Conservation (phyloP, 2,329 filamentous ascomycete species). For the Decorospora gaudefroyi region DNA sequence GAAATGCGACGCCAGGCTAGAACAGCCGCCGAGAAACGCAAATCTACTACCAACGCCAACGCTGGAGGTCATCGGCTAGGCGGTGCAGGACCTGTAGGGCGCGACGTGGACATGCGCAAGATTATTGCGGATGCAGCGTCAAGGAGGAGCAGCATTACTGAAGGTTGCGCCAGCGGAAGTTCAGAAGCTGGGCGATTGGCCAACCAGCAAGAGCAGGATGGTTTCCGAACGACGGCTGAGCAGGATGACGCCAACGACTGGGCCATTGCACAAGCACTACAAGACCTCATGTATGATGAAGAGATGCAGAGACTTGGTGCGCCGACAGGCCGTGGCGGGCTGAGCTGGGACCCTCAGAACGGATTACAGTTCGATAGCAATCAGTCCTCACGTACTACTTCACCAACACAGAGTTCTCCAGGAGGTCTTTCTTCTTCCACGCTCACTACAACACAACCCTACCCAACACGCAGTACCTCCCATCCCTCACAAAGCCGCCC, state of each 20-base stretch:
- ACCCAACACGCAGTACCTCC: constrained; percentile 15
- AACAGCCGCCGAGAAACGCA: constrained; percentile 72
- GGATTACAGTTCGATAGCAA: constrained; percentile 51
- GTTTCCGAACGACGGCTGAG: constrained; percentile 81
- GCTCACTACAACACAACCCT: constrained; percentile 11
- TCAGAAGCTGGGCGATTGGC: constrained; percentile 68
- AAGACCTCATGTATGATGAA: constrained; percentile 85
- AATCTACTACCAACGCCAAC: constrained; percentile 61
- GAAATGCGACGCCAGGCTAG: constrained; percentile 78
- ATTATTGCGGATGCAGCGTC: constrained; percentile 74
- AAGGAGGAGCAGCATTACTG: constrained; percentile 65
- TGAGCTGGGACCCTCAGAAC: constrained; percentile 46
- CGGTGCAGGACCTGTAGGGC: constrained; percentile 58
- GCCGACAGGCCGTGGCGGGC: constrained; percentile 40
- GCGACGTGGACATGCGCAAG: constrained; percentile 69
- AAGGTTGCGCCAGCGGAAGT: constrained; percentile 76
- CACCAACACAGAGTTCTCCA: constrained; percentile 46
- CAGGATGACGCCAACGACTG: constrained; percentile 87
- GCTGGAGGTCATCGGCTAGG: constrained; percentile 76
- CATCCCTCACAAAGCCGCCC: constrained; percentile 35
- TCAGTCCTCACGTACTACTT: constrained; percentile 51
- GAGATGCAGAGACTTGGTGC: constrained; percentile 54
- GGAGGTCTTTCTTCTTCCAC: too few relatives aligned
- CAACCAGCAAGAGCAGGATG: constrained; percentile 67
- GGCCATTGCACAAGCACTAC: constrained; percentile 82